Base-by-base conservation (phyloP, 345 rosid genomes). In the Camelina laxa region DNA sequence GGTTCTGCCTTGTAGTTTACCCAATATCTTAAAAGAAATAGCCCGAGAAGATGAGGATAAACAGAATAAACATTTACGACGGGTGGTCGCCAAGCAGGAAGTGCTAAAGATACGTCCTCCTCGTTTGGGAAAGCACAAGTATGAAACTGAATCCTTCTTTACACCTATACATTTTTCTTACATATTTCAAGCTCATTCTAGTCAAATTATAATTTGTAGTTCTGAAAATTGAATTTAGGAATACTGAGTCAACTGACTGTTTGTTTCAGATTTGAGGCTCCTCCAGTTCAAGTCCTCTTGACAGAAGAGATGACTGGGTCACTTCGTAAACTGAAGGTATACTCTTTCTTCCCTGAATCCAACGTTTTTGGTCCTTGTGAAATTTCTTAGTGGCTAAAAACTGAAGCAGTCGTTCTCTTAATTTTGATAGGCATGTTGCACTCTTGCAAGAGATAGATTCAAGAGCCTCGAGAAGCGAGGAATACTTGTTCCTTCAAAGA, bases 381-480 rank as follows among this genome's bases (percentile, higher is more conserved):
- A 15, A 51, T 63, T 51, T 63, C 38, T 44, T 22, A 72, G 67
- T 74, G 44, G 47, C 36, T 51, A 35, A 44, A 30, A 57, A 3
- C 64, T 65, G 20, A 72, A 47, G 1, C 6, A 50, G 19, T 41
- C 36, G 33, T 61, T 7, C 14, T 50, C 22, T 39, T 62, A 36
- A 55, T 41, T 6, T 33, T 53, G 75, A 31, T 68, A 95, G 98
- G 97, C 87, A 68, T 92, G 98, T 75, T 79, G 88, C 82, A 90
- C 98, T 0, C 96, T 95, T 55, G 87, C 84, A 48, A 92, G 82
- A 80, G 98, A 95, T 79, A 80, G 99, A 30, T 95, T 82, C 81
- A 92, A 92, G 84, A 92, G 98, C 77, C 83, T 92, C 0, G 96
- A 92, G 84, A 95, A 92, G 74, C 84, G 99, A 86, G 99, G 98